Evolutionary conservation across 306 rosid genomes (phyloP), one percentile per base, ranked within the genome.

Genomic region (Gleditsia sinensis): DNA sequence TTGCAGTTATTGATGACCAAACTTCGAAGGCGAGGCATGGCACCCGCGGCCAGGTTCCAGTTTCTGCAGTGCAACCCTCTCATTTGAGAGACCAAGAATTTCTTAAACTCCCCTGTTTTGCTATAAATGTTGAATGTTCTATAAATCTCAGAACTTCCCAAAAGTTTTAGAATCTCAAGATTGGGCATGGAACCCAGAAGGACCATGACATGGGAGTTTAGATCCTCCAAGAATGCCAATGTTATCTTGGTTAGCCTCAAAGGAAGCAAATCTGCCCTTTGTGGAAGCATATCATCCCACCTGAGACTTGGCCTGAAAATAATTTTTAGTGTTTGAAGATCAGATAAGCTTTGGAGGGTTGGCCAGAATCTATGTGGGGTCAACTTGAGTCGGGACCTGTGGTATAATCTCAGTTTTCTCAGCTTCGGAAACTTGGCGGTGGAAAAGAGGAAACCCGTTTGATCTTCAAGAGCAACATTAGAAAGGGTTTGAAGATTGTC

Each of bases 1-100:
- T 0, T 0, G n/a, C 69, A 33, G 0, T 0, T 0, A 0, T 2
- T 7, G 33, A 51, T 20, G 13, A 21, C 3, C 30, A 53, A 23
- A 2, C 59, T 2, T 53, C 9, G 59, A 53, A 53, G 59, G 6
- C 14, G 30, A 53, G 59, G 59, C 30, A 53, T 53, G 8, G 59
- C 59, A 21, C 30, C 59, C 8, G 1, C 9, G 1, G 28, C 16
- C 30, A 53, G 23, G 5, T 8, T 3, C 59, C 28, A 53, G 0
- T 53, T 9, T 21, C 3, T 5, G 24, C 10, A 5, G 1, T 0
- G 0, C 1, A 53, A 8, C 0, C 5, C 16, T 53, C 1, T 3
- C 16, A 53, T 21, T 23, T 21, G 4, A 23, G 23, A 23, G 25
- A 23, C 59, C 23, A 9, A 1, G 16, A 53, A 32, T 0, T 21